Conservation (phyloP, 257 asterid genomes). For the Apocynum venetum region DNA sequence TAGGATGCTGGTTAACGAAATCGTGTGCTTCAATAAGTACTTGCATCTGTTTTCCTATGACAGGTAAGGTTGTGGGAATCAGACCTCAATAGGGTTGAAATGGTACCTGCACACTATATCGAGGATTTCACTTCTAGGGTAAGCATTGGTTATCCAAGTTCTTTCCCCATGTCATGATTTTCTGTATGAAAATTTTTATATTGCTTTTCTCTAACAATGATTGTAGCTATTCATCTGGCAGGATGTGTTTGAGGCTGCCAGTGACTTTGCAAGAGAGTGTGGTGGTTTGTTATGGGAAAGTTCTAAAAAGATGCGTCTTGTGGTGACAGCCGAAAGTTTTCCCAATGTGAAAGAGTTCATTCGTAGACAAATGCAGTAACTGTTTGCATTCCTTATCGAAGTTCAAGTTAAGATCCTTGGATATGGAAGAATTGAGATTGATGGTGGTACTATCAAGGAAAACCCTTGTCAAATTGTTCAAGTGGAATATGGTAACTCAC, state of each 20-base stretch:
- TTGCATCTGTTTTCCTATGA: conserved; percentile 4
- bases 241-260: conserved; percentile 85
- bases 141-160: conserved; percentile 15
- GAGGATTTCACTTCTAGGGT: conserved; percentile 92
- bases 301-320: conserved; percentile 67
- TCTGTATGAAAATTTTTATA: neutral
- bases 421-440: neutral
- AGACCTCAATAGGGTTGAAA: conserved; percentile 86
- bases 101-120: conserved; percentile 55
- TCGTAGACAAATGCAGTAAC: conserved; percentile 61
- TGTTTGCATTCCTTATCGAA: neutral
- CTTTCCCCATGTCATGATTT: neutral
- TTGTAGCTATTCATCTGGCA: conserved; percentile 22
- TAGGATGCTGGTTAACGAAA: neutral
- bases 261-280: conserved; percentile 82
- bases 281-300: conserved; percentile 80
- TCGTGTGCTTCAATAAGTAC: neutral
- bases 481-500: no score
- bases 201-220: neutral
- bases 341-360: conserved; percentile 80
- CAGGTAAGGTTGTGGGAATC: conserved; percentile 97
- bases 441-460: neutral
- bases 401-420: neutral
- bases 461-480: no score
- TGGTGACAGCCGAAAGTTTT: conserved; percentile 74